A percentile compares a stretch with the other conserved stretches of the same genome.
Conservation (phyloP, 305 asterid genomes). For the Rubia balearica region DNA sequence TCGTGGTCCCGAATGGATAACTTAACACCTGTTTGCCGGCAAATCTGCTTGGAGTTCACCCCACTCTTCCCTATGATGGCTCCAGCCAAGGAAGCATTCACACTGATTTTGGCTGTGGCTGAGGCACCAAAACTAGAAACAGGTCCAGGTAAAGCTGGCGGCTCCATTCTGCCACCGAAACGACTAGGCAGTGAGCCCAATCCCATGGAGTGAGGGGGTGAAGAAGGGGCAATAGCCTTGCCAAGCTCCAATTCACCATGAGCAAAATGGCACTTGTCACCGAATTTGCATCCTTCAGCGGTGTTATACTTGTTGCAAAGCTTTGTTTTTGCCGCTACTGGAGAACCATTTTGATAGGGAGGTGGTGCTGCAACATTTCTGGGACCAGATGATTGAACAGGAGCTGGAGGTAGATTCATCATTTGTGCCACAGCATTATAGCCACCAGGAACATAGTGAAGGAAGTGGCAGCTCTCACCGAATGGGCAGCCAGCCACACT, state of each 20-base stretch:
- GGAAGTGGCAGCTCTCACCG: conserved; percentile 91
- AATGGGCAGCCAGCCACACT: conserved; percentile 87
- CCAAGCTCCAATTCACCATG: conserved; percentile 98
- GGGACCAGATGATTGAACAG: conserved; percentile 17
- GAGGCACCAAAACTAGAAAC: conserved; percentile 66
- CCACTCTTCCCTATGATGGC: conserved; percentile 87
- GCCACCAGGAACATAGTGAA: conserved; percentile 82
- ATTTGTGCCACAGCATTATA: conserved; percentile 73
- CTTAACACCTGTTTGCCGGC: conserved; percentile 75
- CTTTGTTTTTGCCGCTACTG: conserved; percentile 47
- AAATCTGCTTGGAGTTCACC: conserved; percentile 79
- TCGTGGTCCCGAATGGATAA: conserved; percentile 70
- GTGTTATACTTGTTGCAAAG: conserved; percentile 65
- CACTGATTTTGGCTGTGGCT: conserved; percentile 73
- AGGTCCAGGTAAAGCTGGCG: conserved; percentile 35
- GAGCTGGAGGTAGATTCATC: conserved; percentile 71
- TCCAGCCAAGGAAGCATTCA: conserved; percentile 71
- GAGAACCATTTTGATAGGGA: conserved; percentile 44
- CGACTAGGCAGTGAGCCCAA: conserved; percentile 31
- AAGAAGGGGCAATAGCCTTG: conserved; percentile 36
- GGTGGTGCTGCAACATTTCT: conserved; percentile 35
- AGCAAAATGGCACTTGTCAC: conserved; percentile 79
- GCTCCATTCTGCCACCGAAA: conserved; percentile 38
- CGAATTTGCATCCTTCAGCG: conserved; percentile 87
- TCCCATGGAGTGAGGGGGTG: conserved; percentile 41